Conservation (phyloP, 768 basidiomycete species). For the Mycena crocata region DNA sequence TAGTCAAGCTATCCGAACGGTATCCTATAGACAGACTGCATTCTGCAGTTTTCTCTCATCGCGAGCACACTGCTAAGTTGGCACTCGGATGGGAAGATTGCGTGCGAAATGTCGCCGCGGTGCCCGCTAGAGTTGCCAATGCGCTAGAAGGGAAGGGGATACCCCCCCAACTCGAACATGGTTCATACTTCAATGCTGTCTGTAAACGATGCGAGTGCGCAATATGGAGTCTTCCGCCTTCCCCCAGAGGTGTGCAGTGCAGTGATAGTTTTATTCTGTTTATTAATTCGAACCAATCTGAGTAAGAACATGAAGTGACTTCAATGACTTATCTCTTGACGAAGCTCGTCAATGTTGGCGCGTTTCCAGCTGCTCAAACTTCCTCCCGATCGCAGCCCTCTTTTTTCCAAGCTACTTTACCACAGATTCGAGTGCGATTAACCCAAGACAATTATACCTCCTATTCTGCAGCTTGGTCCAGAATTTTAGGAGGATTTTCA, state of each 20-base stretch:
- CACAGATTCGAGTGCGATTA: conserved; percentile 59
- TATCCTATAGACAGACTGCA: conserved; percentile 82
- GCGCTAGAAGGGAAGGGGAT: conserved; percentile 58
- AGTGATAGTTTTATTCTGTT: conserved; percentile 13
- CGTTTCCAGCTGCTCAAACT: conserved; percentile 67
- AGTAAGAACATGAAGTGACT: conserved; percentile 48
- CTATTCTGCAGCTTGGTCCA: conserved; percentile 66
- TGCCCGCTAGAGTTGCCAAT: conserved; percentile 88
- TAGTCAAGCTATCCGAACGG: conserved; percentile 64
- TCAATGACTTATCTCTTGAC: conserved; percentile 66
- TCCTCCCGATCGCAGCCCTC: conserved; percentile 72
- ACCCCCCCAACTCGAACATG: conserved; percentile 65
- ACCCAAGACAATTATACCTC: conserved; percentile 33
- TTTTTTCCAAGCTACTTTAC: conserved; percentile 69
- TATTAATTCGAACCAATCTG: conserved; percentile 23
- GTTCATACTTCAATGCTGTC: conserved; percentile 65
- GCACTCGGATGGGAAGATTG: conserved; percentile 79
- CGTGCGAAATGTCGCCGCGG: conserved; percentile 68
- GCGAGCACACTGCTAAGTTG: conserved; percentile 40
- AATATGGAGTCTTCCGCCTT: conserved; percentile 56
- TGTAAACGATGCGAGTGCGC: conserved; percentile 65
- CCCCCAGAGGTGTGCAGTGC: conserved; percentile 54
- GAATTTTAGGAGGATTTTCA: conserved; percentile 57
- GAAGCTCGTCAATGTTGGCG: conserved; percentile 76
- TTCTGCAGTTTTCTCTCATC: conserved; percentile 54